Evolutionary conservation across 192 early-diverging fungal species (phyloP).

Genomic region (Coemansia sp.): DNA sequence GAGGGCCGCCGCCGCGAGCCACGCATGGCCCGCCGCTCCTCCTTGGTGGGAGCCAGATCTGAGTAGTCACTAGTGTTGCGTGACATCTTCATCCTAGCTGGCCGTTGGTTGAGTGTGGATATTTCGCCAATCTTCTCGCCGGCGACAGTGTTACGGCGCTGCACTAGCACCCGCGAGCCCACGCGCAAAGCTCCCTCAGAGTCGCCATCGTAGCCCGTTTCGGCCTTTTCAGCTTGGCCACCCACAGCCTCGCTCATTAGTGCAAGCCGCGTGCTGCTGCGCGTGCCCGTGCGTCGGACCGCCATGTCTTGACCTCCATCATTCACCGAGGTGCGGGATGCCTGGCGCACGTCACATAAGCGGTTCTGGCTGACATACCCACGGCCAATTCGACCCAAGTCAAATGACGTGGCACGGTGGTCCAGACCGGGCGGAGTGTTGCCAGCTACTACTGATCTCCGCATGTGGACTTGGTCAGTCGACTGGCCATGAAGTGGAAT

Average conservation of each 20-base stretch:
- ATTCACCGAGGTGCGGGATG: background rate
- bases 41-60: slow-evolving; percentile 22
- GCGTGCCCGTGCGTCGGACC: slow-evolving; percentile 12
- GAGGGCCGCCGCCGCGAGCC: slow-evolving; percentile 42
- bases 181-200: slow-evolving; percentile 32
- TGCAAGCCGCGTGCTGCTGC: slow-evolving; percentile 27
- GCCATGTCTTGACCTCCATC: background rate
- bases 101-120: slow-evolving; percentile 5
- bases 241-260: slow-evolving; percentile 4
- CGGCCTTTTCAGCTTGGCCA: slow-evolving; percentile 14
- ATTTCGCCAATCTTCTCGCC: slow-evolving; percentile 41
- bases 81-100: slow-evolving; percentile 27
- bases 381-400: slow-evolving; percentile 39
- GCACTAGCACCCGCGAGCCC: slow-evolving; percentile 30
- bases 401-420: slow-evolving; percentile 53
- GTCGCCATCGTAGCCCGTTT: slow-evolving; percentile 55
- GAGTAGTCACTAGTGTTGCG: slow-evolving; percentile 53
- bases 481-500: background rate
- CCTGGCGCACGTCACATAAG: background rate
- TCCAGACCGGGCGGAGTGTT: slow-evolving; percentile 17
- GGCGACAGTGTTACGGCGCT: slow-evolving; percentile 54
- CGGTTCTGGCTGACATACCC: background rate
- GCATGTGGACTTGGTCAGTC: background rate
- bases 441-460: background rate
- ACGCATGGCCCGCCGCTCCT: slow-evolving; percentile 38